Evolutionary conservation across 805 yeast species (phyloP).

Genomic region (Yamadazyma endophytica): DNA sequence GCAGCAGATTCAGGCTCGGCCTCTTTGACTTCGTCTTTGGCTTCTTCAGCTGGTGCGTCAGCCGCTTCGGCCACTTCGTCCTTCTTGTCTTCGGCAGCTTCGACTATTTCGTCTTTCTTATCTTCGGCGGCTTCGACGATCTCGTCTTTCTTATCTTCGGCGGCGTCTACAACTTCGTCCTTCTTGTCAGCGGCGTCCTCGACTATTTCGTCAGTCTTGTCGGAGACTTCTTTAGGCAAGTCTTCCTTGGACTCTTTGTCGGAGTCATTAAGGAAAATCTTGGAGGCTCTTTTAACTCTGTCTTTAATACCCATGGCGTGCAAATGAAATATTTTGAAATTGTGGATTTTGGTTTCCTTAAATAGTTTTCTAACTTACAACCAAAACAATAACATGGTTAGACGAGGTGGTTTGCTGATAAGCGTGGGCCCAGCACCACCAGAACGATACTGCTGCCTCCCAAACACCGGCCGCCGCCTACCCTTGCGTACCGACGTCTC

Average conservation of each 20-base stretch:
- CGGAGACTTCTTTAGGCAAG: conserved; percentile 2
- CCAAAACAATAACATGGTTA: not conserved
- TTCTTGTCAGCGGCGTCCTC: conserved; percentile 6
- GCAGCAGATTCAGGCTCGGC: conserved; percentile 8
- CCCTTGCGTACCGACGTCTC: too few species aligned
- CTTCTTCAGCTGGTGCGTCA: conserved; percentile 3
- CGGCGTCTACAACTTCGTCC: conserved; percentile 4
- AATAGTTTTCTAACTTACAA: not conserved
- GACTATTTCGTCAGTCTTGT: conserved; percentile 3
- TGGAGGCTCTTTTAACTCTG: conserved; percentile 36
- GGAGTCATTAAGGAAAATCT: conserved; percentile 25
- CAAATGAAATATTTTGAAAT: not conserved
- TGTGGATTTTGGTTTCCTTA: not conserved
- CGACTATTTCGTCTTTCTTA: conserved; percentile 3
- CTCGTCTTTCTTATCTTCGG: conserved; percentile 8
- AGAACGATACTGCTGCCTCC: too few species aligned
- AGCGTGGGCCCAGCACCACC: too few species aligned
- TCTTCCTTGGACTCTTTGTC: conserved; percentile 15
- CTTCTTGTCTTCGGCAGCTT: conserved; percentile 3
- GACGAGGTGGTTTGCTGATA: not conserved
- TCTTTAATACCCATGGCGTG: conserved; percentile 33
- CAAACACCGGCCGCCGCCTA: too few species aligned
- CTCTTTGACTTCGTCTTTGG: conserved; percentile 8
- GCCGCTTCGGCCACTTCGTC: conserved; percentile 3
- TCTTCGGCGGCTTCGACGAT: conserved; percentile 4